Percentiles rank a stretch among this genome's conserved stretches.
Conservation (phyloP, 2,329 filamentous ascomycete species). For the Fusarium sp. region DNA sequence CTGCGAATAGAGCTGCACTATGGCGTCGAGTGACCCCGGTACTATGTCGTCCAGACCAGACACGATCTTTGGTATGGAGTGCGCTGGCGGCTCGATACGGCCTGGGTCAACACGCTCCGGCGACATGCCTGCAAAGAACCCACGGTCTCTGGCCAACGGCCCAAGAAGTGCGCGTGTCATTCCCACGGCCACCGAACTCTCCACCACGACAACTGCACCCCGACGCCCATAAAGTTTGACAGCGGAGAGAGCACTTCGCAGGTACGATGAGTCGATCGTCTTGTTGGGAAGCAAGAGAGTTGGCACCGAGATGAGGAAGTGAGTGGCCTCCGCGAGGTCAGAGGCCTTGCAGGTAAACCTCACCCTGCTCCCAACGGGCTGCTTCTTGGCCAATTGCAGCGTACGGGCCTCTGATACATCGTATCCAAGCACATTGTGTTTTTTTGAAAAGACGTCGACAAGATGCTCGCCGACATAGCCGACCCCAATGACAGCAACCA, state of each 20-base stretch:
- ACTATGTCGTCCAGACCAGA: slow-evolving; percentile 60
- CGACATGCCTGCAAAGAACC: slow-evolving; percentile 60
- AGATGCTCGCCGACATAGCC: slow-evolving; percentile 63
- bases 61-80: slow-evolving; percentile 62
- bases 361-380: slow-evolving; percentile 43
- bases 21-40: slow-evolving; percentile 55
- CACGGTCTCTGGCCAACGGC: slow-evolving; percentile 53
- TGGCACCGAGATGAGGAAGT: slow-evolving; percentile 64
- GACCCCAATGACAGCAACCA: slow-evolving; percentile 61
- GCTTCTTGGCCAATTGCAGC: slow-evolving; percentile 45
- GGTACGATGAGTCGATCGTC: slow-evolving; percentile 58
- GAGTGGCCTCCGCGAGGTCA: slow-evolving; percentile 55
- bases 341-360: slow-evolving; percentile 51
- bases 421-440: slow-evolving; percentile 57
- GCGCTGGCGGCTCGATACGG: slow-evolving; percentile 51
- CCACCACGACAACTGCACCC: slow-evolving; percentile 60
- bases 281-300: slow-evolving; percentile 59
- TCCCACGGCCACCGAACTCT: slow-evolving; percentile 63
- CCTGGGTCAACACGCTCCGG: slow-evolving; percentile 64
- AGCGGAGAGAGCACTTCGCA: slow-evolving; percentile 54
- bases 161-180: slow-evolving; percentile 62
- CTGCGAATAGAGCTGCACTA: slow-evolving; percentile 55
- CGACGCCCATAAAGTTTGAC: slow-evolving; percentile 53
- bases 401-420: slow-evolving; percentile 56
- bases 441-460: slow-evolving; percentile 53